Conservation (phyloP, 306 rosid genomes). For the Cucumis sativus region Cucumber_9930_V3 NC_026659.2:3181501-3182000, state of each 20-base stretch:
- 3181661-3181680: constrained; percentile 37
- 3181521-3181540: constrained; percentile 49
- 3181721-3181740: constrained; percentile 25
- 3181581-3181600: constrained; percentile 41
- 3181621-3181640: constrained; percentile 49
- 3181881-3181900: too few relatives aligned
- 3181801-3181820: neutral
- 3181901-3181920: too few relatives aligned
- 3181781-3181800: too few relatives aligned
- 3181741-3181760: neutral
- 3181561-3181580: constrained; percentile 34
- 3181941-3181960: too few relatives aligned
- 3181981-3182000: too few relatives aligned
- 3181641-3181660: constrained; percentile 58
- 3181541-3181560: constrained; percentile 83
- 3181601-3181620: constrained; percentile 57
- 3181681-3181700: constrained; percentile 36
- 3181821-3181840: neutral
- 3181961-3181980: too few relatives aligned
- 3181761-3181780: too few relatives aligned
- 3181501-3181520: constrained; percentile 42
- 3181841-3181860: neutral
- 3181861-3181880: neutral
- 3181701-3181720: constrained; percentile 34
- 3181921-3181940: too few relatives aligned